These are phyloP conservation scores for Xerocomus potaroensis DNA, from an alignment of 768 basidiomycete genomes.

Conservation along the genomic window DNA sequence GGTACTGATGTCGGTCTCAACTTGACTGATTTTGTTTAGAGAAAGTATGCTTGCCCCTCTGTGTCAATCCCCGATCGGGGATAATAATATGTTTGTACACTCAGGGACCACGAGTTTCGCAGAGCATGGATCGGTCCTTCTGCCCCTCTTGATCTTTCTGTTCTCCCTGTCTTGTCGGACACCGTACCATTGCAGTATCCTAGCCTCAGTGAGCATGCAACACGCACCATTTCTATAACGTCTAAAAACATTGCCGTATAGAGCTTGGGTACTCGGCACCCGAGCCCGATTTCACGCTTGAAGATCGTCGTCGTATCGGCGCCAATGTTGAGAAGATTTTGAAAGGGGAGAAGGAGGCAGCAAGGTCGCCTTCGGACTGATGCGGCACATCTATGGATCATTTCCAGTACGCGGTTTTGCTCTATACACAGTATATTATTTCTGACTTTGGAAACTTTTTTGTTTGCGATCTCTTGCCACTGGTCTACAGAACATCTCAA, in stretches of 20 bases:
- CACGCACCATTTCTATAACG: background rate
- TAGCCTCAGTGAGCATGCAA: conserved; percentile 48
- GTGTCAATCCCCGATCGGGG: too few relatives aligned
- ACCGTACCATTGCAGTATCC: conserved; percentile 66
- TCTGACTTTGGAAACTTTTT: background rate
- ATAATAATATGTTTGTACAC: too few relatives aligned
- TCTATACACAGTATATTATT: too few relatives aligned
- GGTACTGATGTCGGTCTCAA: background rate
- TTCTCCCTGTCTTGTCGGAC: conserved; percentile 47
- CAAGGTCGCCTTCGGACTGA: conserved; percentile 46
- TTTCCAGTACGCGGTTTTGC: too few relatives aligned
- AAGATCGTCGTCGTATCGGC: conserved; percentile 60
- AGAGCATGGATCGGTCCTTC: conserved; percentile 72
- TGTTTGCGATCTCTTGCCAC: too few relatives aligned
- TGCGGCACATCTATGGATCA: too few relatives aligned
- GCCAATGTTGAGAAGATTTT: conserved; percentile 57
- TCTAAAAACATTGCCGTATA: conserved; percentile 23
- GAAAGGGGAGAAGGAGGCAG: conserved; percentile 62
- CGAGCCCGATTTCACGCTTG: conserved; percentile 45
- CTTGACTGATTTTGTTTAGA: too few relatives aligned
- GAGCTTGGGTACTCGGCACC: conserved; percentile 68
- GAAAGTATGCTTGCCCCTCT: too few relatives aligned
- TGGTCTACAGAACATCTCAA: too few relatives aligned
- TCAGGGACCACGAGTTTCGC: conserved; percentile 67
- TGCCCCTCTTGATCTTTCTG: conserved; percentile 60